Base-by-base conservation (phyloP, 2,329 filamentous ascomycete species). In the Stenocarpella maydis region DNA sequence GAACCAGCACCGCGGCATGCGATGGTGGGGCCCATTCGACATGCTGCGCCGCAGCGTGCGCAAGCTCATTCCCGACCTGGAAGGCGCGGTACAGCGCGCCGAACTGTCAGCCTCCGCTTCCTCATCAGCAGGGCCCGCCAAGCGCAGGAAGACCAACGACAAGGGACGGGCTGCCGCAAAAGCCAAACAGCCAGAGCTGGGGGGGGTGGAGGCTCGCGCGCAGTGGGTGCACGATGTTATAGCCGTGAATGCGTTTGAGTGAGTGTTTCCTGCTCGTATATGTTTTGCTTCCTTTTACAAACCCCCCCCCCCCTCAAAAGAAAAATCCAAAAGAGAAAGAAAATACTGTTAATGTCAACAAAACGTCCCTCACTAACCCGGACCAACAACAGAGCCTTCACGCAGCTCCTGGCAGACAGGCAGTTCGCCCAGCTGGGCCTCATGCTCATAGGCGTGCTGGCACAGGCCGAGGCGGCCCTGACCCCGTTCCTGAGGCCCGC, bases 1-100 rank as follows among this genome's bases (percentile, higher is more conserved):
- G 77, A 98, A 98, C 82, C 95, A 98, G 82, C 95, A 98, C 80
- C 90, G 90, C 67, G 85, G 87, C 72, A 87, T 90, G 37, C 88
- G 89, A 77, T 99, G 95, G 95, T 98, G 92, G 89, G 78, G 82
- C 19, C 88, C 89, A 75, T 88, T 98, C 71, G 86, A 86, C 65
- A 86, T 91, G 72, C 85, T 98, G 73, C 89, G 93, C 43, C 91
- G 92, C 55, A 85, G 89, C 68, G 78, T 91, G 10, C 80, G 81
- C 10, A 85, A 86, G 67, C 81, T 97, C 2, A 74, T 85, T 1
- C 70, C 74, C 19, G 77, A 83, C 21, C 73, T 80, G 60, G 69
- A 72, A 1, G 77, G 73, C 12, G 73, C 77, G 15, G 61, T 75
- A 2, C 68, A 52, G 9, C 73, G 61, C 45, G 67, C 71, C 12